phyloP scores from a whole-genome alignment of 2,329 filamentous ascomycete genomes.

The Colletotrichum gigasporum region DNA sequence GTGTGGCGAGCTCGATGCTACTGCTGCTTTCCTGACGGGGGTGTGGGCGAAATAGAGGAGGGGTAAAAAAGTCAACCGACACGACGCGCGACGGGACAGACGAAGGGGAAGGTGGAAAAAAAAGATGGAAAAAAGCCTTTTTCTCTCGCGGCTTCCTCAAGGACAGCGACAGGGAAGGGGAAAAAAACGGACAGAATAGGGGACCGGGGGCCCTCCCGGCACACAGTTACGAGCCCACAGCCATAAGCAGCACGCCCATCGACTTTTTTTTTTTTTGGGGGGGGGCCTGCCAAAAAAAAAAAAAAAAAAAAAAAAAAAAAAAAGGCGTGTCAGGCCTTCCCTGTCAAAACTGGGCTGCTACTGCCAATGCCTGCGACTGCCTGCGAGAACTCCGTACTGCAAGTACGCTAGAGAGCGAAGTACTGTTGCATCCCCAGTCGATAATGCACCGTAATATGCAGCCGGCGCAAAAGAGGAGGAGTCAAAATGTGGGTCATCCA shows the following conservation, averaged over 20 bases:
- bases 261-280: not conserved
- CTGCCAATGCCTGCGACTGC: too few relatives aligned
- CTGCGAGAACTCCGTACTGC: too few relatives aligned
- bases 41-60: not conserved
- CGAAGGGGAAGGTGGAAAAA: not conserved
- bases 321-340: not conserved
- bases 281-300: too few relatives aligned
- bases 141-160: not conserved
- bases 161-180: not conserved
- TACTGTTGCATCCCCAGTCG: constrained; percentile 1
- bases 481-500: not conserved
- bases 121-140: not conserved
- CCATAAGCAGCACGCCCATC: not conserved
- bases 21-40: not conserved
- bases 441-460: constrained; percentile 15
- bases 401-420: too few relatives aligned
- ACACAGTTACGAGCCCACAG: not conserved
- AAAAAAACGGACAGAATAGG: not conserved
- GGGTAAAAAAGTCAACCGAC: not conserved
- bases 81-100: not conserved
- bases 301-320: too few relatives aligned
- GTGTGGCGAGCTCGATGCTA: constrained; percentile 9
- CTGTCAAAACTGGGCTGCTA: not conserved
- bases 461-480: constrained; percentile 13
- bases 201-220: not conserved